Conservation (phyloP, 495 filamentous ascomycete genomes). For the Penicillium canescens region DNA sequence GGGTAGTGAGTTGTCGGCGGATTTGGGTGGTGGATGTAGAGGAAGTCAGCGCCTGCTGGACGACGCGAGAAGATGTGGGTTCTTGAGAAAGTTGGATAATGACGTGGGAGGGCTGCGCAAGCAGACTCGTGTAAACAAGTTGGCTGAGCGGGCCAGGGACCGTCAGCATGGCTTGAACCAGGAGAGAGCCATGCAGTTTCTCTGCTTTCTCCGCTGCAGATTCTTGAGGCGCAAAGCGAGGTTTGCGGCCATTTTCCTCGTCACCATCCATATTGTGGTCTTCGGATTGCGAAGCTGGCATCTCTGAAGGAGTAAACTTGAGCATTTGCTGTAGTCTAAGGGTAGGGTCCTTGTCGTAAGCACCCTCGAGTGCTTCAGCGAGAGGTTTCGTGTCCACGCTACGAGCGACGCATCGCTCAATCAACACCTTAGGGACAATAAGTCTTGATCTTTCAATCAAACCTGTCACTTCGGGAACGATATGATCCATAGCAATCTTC, state of each 20-base stretch:
- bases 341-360: conserved; percentile 57
- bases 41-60: conserved; percentile 67
- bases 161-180: conserved; percentile 65
- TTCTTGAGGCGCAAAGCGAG: conserved; percentile 13
- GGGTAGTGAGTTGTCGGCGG: conserved; percentile 62
- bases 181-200: conserved; percentile 62
- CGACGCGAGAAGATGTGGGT: conserved; percentile 63
- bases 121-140: conserved; percentile 57
- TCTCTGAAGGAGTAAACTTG: conserved; percentile 40
- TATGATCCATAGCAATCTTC: conserved; percentile 61
- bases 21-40: conserved; percentile 55
- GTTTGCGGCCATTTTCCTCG: conserved; percentile 31
- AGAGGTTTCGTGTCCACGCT: conserved; percentile 60
- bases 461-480: conserved; percentile 65
- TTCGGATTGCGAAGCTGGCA: conserved; percentile 4
- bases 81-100: conserved; percentile 56
- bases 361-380: conserved; percentile 57
- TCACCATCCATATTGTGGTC: conserved; percentile 33
- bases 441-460: conserved; percentile 74
- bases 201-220: conserved; percentile 26
- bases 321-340: conserved; percentile 59
- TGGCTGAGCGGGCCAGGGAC: conserved; percentile 56
- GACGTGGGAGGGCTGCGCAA: conserved; percentile 39
- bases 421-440: conserved; percentile 73
- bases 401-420: conserved; percentile 79